Evolutionary conservation across 495 filamentous ascomycete genomes (phyloP), one percentile per base, ranked within the genome.

Genomic region (Echria macrotheca): DNA sequence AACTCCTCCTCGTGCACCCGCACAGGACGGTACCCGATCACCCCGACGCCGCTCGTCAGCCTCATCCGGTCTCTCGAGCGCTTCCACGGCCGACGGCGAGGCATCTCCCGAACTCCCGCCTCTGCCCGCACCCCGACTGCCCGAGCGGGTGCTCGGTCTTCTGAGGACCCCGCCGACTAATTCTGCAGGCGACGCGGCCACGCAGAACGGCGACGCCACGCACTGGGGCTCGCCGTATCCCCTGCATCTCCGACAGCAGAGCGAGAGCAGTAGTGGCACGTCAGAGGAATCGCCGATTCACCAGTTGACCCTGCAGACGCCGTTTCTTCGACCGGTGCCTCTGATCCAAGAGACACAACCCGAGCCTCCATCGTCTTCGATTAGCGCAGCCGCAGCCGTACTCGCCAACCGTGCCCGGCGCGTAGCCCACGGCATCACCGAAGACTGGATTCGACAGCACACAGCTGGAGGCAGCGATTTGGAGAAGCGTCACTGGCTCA

Each of bases 381-480:
- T 78, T 26, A 76, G 73, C 44, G 73, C 69, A 2, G 73, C 66
- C 12, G 75, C 75, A 17, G 69, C 71, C 15, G 75, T 78, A 1
- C 71, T 81, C 49, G 76, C 72, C 24, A 78, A 77, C 53, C 72
- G 75, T 33, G 77, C 74, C 24, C 60, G 76, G 55, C 70, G 73
- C 24, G 59, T 75, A 53, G 64, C 77, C 29, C 66, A 77, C 59
- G 83, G 84, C 35, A 81, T 87, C 45, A 87, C 84, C 1, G 79
- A 87, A 58, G 83, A 85, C 69, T 89, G 85, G 85, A 84, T 89
- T 50, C 80, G 85, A 31, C 82, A 85, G 54, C 84, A 86, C 54
- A 80, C 85, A 5, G 76, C 79, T 8, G 74, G 77, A 52, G 79
- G 80, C 53, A 70, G 70, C 33, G 66, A 76, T 32, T 76, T 78